These are phyloP conservation scores for Beverwykella pulmonaria DNA, from an alignment of 495 filamentous ascomycete genomes.

Conservation along the genomic window DNA sequence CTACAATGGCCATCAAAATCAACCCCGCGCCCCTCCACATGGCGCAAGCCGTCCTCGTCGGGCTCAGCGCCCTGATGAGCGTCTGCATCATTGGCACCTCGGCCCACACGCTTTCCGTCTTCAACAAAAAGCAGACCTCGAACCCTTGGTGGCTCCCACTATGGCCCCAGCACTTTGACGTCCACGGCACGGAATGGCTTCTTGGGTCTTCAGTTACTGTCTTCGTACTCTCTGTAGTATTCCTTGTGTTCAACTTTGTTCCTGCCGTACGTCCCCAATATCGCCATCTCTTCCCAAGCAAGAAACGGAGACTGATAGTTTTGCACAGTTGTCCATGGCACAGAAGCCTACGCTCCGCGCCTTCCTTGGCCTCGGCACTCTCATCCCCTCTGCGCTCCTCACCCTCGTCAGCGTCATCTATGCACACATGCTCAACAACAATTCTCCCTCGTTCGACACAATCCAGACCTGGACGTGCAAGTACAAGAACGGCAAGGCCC, in stretches of 20 bases:
- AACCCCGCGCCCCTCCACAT: slow-evolving; percentile 35
- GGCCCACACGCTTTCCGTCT: slow-evolving; percentile 41
- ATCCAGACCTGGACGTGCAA: slow-evolving; percentile 42
- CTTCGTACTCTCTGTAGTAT: slow-evolving; percentile 36
- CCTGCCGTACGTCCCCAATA: slow-evolving; percentile 30
- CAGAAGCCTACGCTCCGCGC: slow-evolving; percentile 28
- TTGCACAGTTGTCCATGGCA: slow-evolving; percentile 17
- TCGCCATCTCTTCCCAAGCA: background rate
- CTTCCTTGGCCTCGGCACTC: slow-evolving; percentile 35
- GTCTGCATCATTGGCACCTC: slow-evolving; percentile 41
- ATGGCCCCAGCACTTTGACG: slow-evolving; percentile 47
- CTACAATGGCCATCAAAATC: slow-evolving; percentile 34
- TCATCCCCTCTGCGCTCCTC: slow-evolving; percentile 39
- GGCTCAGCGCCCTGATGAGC: slow-evolving; percentile 33
- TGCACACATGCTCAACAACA: slow-evolving; percentile 42
- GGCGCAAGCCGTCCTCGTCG: slow-evolving; percentile 27
- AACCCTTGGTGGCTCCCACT: slow-evolving; percentile 48
- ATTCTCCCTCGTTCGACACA: slow-evolving; percentile 40
- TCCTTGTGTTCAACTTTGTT: slow-evolving; percentile 35
- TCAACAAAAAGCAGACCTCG: slow-evolving; percentile 39
- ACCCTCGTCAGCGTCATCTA: slow-evolving; percentile 42
- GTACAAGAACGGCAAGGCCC: slow-evolving; percentile 26
- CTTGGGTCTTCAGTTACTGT: slow-evolving; percentile 39
- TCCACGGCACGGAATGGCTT: slow-evolving; percentile 39
- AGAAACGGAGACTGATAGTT: slow-evolving; percentile 15